These are phyloP conservation scores for Leccinellum albellum DNA, from an alignment of 768 basidiomycete genomes.

Conservation along the genomic window DNA sequence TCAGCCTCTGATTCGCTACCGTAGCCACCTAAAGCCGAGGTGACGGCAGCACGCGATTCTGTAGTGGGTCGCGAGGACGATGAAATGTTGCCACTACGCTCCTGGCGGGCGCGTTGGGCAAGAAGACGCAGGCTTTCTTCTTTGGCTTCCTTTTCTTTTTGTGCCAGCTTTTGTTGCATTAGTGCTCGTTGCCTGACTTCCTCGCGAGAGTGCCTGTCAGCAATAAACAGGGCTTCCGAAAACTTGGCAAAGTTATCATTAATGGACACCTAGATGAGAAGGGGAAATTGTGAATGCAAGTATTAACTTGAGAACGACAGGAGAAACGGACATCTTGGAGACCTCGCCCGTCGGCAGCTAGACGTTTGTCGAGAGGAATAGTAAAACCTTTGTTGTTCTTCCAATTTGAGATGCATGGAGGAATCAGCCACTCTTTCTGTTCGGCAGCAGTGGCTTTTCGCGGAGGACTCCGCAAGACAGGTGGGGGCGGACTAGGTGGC, in stretches of 20 bases:
- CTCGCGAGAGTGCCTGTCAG: conserved; percentile 95
- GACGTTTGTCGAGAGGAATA: conserved; percentile 94
- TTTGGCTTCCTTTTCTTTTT: conserved; percentile 94
- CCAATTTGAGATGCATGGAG: conserved; percentile 99
- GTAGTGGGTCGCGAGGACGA: conserved; percentile 61
- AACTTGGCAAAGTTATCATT: conserved; percentile 99
- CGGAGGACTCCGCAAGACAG: conserved; percentile 91
- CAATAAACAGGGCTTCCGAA: conserved; percentile 92
- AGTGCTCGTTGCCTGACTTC: conserved; percentile 94
- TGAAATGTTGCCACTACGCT: conserved; percentile 73
- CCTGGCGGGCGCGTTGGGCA: conserved; percentile 94
- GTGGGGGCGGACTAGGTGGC: conserved; percentile 93
- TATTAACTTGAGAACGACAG: neutral
- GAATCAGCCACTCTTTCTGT: conserved; percentile 99
- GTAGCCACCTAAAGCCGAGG: conserved; percentile 78
- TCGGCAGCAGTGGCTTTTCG: conserved; percentile 94
- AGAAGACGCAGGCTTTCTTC: conserved; percentile 93
- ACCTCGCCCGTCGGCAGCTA: conserved; percentile 97
- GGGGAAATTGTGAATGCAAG: neutral
- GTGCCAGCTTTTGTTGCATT: conserved; percentile 98
- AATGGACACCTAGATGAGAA: conserved; percentile 73
- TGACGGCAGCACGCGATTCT: conserved; percentile 66
- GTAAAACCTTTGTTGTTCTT: conserved; percentile 99
- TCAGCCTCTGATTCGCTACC: conserved; percentile 69
- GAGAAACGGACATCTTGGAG: conserved; percentile 81